Base-by-base conservation (phyloP, 2,329 filamentous ascomycete species). In the Diaporthe vaccinii region DNA sequence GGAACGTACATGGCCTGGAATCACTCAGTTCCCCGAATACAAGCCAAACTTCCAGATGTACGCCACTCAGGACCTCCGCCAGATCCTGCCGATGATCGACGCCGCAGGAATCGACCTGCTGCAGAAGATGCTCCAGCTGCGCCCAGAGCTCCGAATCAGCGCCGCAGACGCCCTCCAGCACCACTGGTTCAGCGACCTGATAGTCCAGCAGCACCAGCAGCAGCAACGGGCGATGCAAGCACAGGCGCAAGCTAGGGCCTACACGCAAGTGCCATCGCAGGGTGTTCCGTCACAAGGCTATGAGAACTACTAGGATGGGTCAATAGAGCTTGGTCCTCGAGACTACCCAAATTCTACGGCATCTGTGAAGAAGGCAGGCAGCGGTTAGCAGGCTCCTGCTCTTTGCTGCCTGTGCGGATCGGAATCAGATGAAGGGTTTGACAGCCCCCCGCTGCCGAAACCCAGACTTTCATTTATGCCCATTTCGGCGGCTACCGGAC, bases 11-110 rank as follows among this genome's bases (percentile, higher is more conserved):
- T 99, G 97, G 97, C 96, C 96, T 0, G 96, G 96, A 57, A 98
- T 99, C 82, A 95, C 93, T 28, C 93, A 96, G 81, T 96, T 98
- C 80, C 95, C 96, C n/a, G 97, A 99, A 84, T 99, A 98, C 89
- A 98, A 98, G 88, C 91, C 93, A 65, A 98, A 93, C 76, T 98
- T 98, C 86, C 95, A 97, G 78, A 94, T 98, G 82, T 98, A 97
- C 83, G 94, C 95, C 20, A 98, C 97, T 1, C 96, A 98, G 82
- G 95, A 98, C 80, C 88, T 98, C 73, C 90, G 94, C 28, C 90
- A 93, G 75, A 97, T 98, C 78, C 88, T 99, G 34, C 96, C 95
- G 0, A 95, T 98, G 82, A 95, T 99, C 80, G 97, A 99, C 81
- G 91, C 92, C 25, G 87, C 94, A 15, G 97, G 96, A 12, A 91